These are phyloP conservation scores for Verticillium zaregamsianum DNA, from an alignment of 2,329 filamentous ascomycete species.

Conservation along the genomic window DNA sequence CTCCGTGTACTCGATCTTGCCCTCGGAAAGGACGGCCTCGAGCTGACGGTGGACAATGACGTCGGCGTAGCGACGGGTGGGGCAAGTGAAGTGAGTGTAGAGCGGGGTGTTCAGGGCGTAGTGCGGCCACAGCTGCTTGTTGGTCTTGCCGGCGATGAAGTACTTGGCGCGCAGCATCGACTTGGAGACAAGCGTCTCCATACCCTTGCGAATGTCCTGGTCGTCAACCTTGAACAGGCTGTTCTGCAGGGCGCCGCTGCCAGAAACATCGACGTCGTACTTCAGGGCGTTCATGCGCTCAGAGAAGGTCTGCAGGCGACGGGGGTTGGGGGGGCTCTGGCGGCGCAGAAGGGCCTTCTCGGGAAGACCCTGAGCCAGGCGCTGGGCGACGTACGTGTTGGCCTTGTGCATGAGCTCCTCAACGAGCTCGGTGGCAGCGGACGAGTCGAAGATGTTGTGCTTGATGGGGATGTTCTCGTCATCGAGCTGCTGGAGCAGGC, in stretches of 20 bases:
- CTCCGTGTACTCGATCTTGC: conserved; percentile 79
- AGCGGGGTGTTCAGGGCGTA: conserved; percentile 89
- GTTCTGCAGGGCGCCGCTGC: conserved; percentile 88
- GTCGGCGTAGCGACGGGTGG: conserved; percentile 90
- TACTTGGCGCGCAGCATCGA: conserved; percentile 97
- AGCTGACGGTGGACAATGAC: conserved; percentile 94
- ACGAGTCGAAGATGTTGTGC: conserved; percentile 92
- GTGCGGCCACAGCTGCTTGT: conserved; percentile 76
- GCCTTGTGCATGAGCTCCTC: conserved; percentile 94
- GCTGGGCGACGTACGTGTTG: conserved; percentile 84
- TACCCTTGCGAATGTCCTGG: conserved; percentile 85
- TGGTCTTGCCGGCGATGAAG: conserved; percentile 76
- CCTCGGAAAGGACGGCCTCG: conserved; percentile 78
- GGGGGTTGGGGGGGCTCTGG: conserved; percentile 78
- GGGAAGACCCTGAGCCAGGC: conserved; percentile 71
- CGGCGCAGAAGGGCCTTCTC: conserved; percentile 91
- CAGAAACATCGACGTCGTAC: conserved; percentile 83
- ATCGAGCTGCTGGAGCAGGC: conserved; percentile 88
- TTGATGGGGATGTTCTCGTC: conserved; percentile 98
- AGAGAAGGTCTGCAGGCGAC: conserved; percentile 83
- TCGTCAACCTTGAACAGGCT: conserved; percentile 93
- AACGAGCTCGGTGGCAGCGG: conserved; percentile 83
- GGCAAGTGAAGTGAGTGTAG: conserved; percentile 97
- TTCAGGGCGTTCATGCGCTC: conserved; percentile 91
- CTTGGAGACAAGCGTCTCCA: conserved; percentile 95